Conservation (phyloP, 1,139 yeast species). For the Saccharomyces hybrid region DNA sequence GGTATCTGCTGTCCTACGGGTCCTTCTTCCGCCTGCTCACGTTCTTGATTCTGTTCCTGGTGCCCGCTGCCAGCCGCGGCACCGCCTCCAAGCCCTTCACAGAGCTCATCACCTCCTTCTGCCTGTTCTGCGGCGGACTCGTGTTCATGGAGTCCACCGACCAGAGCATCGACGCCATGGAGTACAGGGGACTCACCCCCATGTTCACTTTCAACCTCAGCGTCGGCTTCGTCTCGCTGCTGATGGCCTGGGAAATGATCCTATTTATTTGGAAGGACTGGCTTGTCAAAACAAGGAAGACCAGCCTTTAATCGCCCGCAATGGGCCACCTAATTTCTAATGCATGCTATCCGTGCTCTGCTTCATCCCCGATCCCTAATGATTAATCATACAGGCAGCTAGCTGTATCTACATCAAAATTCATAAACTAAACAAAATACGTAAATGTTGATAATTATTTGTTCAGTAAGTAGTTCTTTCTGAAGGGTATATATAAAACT, state of each 20-base stretch:
- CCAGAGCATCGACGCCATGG: constrained; percentile 73
- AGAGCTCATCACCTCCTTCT: constrained; percentile 70
- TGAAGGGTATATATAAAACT: too few relatives aligned
- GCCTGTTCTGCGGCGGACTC: constrained; percentile 78
- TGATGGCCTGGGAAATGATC: constrained; percentile 88
- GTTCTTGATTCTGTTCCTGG: constrained; percentile 48
- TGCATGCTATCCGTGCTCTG: too few relatives aligned
- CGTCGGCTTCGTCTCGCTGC: constrained; percentile 65
- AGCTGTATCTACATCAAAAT: too few relatives aligned
- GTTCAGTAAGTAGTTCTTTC: too few relatives aligned
- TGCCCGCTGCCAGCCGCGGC: constrained; percentile 37
- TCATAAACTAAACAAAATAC: too few relatives aligned
- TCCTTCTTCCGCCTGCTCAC: constrained; percentile 70
- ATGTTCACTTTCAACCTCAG: constrained; percentile 87
- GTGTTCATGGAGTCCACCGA: constrained; percentile 89
- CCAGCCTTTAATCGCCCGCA: not conserved
- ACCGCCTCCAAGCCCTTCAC: constrained; percentile 70
- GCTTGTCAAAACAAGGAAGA: constrained; percentile 30
- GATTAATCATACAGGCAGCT: too few relatives aligned
- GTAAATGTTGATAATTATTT: too few relatives aligned
- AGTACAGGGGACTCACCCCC: constrained; percentile 75
- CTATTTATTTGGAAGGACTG: constrained; percentile 58
- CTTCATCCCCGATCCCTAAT: too few relatives aligned
- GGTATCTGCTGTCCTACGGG: constrained; percentile 66
- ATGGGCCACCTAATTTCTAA: too few relatives aligned